Conservation (phyloP, 192 early-diverging fungal species). For the Linnemannia elongata region DNA sequence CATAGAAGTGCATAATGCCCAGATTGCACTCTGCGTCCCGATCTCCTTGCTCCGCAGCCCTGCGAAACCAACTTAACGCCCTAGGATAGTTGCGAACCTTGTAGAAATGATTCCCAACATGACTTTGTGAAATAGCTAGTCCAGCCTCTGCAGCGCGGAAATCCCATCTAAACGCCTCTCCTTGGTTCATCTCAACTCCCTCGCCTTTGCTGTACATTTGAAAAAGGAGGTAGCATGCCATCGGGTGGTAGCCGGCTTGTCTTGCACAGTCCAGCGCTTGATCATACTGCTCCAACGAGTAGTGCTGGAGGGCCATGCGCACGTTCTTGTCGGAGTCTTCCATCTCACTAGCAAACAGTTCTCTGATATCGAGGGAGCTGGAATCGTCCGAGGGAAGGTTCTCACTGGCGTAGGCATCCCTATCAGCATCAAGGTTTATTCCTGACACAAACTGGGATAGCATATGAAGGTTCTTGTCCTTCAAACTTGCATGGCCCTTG, state of each 20-base stretch:
- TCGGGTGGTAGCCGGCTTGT: not conserved
- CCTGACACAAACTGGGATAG: no score
- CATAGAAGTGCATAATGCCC: no score
- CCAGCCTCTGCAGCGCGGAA: conserved; percentile 4
- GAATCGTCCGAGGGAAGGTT: no score
- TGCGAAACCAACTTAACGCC: conserved; percentile 15
- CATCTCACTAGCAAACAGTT: no score
- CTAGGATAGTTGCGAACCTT: not conserved
- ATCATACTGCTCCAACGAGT: not conserved
- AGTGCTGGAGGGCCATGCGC: not conserved
- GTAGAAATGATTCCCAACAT: not conserved
- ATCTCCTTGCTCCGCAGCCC: conserved; percentile 22
- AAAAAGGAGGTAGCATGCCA: not conserved
- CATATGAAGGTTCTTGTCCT: no score
- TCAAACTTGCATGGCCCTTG: not conserved
- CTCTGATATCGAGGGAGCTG: no score
- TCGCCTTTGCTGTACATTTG: conserved; percentile 13
- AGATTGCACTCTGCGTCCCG: not conserved
- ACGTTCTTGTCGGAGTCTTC: no score
- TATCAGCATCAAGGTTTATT: no score
- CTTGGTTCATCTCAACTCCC: conserved; percentile 13
- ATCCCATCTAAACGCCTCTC: conserved; percentile 10
- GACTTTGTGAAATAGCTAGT: not conserved
- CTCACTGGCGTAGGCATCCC: no score
- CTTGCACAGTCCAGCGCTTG: not conserved